These are phyloP conservation scores for Lachnellula cervina DNA, from an alignment of 2,329 filamentous ascomycete species.

Conservation along the genomic window DNA sequence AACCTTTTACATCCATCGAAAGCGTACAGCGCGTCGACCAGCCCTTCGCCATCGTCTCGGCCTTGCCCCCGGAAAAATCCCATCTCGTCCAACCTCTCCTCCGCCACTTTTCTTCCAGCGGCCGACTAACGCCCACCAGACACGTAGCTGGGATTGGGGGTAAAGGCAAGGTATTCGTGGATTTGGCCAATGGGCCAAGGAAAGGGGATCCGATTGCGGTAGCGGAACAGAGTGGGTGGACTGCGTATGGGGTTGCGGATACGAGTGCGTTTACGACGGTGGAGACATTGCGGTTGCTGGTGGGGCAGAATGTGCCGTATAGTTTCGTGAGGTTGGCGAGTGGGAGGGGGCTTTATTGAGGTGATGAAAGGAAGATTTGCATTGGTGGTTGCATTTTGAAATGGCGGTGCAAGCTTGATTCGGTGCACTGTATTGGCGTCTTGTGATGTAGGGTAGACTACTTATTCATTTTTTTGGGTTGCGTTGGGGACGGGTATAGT, in stretches of 20 bases:
- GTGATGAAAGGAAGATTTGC: no score
- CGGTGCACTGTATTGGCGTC: no score
- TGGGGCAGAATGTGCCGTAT: conserved; percentile 83
- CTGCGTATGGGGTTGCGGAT: conserved; percentile 72
- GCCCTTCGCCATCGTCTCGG: conserved; percentile 78
- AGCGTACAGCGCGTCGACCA: conserved; percentile 75
- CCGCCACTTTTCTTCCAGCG: conserved; percentile 59
- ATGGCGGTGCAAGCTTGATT: no score
- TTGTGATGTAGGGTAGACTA: no score
- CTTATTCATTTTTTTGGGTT: no score
- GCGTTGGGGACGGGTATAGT: no score
- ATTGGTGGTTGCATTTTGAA: no score
- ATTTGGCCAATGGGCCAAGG: conserved; percentile 61
- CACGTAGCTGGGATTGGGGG: conserved; percentile 29
- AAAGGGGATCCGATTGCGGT: conserved; percentile 65
- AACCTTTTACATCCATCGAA: conserved; percentile 64
- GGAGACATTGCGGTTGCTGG: conserved; percentile 70
- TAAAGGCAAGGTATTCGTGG: conserved; percentile 68
- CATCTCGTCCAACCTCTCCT: conserved; percentile 73
- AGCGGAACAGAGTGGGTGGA: conserved; percentile 71
- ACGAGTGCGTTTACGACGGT: conserved; percentile 81
- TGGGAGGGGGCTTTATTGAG: conserved; percentile 46
- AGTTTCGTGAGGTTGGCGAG: conserved; percentile 77
- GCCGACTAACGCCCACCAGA: not conserved
- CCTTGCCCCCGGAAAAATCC: conserved; percentile 72